phyloP scores from a whole-genome alignment of 164 flowering plant species.

The Annona cherimola region DNA sequence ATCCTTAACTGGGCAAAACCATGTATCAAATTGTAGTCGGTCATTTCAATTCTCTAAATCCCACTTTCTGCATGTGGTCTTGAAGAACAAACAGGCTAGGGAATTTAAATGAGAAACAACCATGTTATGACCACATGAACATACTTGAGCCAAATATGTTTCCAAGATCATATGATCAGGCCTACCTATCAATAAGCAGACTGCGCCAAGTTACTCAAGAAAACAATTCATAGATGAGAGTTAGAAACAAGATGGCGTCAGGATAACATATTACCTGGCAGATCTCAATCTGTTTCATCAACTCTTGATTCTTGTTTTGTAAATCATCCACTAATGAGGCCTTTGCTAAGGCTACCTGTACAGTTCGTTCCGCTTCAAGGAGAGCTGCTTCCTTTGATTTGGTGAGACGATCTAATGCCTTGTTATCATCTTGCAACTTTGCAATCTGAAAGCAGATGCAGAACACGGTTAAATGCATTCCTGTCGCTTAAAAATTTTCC shows the following conservation, averaged over 20 bases:
- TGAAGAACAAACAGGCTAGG: too few relatives aligned
- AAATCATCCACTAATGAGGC: conserved; percentile 76
- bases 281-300: conserved; percentile 68
- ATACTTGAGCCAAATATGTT: too few relatives aligned
- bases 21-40: too few relatives aligned
- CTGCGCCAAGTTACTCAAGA: neutral
- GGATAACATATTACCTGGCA: conserved; percentile 50
- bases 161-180: too few relatives aligned
- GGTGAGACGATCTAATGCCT: conserved; percentile 67
- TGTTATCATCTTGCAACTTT: conserved; percentile 68
- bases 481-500: neutral
- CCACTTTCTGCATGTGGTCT: too few relatives aligned
- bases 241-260: neutral
- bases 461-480: neutral
- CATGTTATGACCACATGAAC: too few relatives aligned
- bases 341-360: conserved; percentile 59
- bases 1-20: too few relatives aligned
- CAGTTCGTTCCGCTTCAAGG: conserved; percentile 64
- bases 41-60: too few relatives aligned
- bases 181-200: neutral
- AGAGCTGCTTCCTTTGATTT: conserved; percentile 78
- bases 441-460: conserved; percentile 16
- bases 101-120: too few relatives aligned
- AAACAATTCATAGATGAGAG: neutral
- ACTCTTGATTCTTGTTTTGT: conserved; percentile 70